These are phyloP conservation scores for Colletotrichum destructivum DNA, from an alignment of 2,329 filamentous ascomycete species.

Conservation along the genomic window DNA sequence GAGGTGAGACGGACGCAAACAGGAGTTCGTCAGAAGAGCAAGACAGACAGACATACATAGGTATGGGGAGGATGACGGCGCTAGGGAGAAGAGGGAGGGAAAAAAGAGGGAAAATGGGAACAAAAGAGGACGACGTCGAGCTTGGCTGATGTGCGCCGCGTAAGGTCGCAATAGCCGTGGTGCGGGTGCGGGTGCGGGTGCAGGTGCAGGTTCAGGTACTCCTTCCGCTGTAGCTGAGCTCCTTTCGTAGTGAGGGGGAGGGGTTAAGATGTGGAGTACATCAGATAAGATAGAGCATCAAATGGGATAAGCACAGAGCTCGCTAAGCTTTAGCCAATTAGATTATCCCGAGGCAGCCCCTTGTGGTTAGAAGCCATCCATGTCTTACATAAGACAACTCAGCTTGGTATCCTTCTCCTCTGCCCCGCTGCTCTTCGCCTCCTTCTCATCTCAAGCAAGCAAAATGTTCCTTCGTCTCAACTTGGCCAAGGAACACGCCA, in stretches of 20 bases:
- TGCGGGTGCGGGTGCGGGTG: not conserved
- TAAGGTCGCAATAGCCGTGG: slow-evolving; percentile 24
- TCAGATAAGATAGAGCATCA: not conserved
- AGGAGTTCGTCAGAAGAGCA: not conserved
- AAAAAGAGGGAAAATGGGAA: too few relatives aligned
- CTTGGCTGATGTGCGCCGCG: slow-evolving; percentile 41
- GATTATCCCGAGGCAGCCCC: accelerated
- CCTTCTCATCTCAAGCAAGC: not conserved
- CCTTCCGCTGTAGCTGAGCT: slow-evolving; percentile 4
- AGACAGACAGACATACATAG: not conserved
- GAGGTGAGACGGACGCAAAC: not conserved
- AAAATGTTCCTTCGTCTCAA: slow-evolving; percentile 10
- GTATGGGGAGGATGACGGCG: not conserved
- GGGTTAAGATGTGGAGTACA: slow-evolving; percentile 11
- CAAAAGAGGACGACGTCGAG: slow-evolving; percentile 29
- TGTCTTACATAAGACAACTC: slow-evolving; percentile 12
- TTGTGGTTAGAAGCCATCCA: not conserved
- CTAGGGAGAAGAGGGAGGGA: slow-evolving; percentile 11
- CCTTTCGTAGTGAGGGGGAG: slow-evolving; percentile 11
- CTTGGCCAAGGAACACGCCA: not conserved
- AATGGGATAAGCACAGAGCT: slow-evolving; percentile 1
- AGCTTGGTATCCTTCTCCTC: not conserved
- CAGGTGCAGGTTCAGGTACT: not conserved
- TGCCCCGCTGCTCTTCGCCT: too few relatives aligned
- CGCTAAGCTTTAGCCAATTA: not conserved